These are phyloP conservation scores for Iberis pinnata DNA, from an alignment of 345 rosid species.

Conservation along the genomic window DNA sequence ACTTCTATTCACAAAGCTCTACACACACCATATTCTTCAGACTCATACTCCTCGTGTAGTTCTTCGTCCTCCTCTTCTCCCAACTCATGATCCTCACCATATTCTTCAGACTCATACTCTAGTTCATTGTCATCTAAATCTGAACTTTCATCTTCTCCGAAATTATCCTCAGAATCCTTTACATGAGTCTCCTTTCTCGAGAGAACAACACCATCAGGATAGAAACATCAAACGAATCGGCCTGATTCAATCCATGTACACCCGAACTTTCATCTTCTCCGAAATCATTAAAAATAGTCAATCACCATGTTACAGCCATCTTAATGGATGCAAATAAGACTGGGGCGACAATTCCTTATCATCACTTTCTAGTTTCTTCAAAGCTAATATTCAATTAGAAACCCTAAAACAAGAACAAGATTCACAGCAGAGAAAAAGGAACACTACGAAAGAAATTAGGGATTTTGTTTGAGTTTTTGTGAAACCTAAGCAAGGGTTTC, in stretches of 20 bases:
- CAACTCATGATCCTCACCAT: slow-evolving; percentile 45
- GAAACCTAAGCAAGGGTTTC: no score
- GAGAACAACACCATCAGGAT: neutral
- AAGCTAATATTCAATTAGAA: no score
- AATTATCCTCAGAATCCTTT: slow-evolving; percentile 58
- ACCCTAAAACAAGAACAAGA: no score
- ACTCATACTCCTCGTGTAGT: slow-evolving; percentile 48
- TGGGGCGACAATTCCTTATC: neutral
- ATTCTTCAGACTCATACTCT: slow-evolving; percentile 58
- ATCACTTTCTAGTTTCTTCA: neutral
- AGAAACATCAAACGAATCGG: no score
- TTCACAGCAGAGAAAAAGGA: no score
- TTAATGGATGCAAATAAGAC: neutral
- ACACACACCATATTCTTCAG: no score
- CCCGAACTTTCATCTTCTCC: slow-evolving; percentile 72
- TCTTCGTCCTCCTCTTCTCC: slow-evolving; percentile 56
- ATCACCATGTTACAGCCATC: no score
- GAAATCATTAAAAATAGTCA: slow-evolving; percentile 33
- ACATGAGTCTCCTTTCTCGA: slow-evolving; percentile 43
- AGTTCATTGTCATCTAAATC: slow-evolving; percentile 81
- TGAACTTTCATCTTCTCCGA: slow-evolving; percentile 65
- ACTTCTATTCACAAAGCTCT: no score
- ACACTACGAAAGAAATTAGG: no score
- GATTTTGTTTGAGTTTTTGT: no score
- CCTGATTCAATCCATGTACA: no score